Evolutionary conservation across 2,329 filamentous ascomycete genomes (phyloP).

Genomic region (Pyrenochaeta sp.): DNA sequence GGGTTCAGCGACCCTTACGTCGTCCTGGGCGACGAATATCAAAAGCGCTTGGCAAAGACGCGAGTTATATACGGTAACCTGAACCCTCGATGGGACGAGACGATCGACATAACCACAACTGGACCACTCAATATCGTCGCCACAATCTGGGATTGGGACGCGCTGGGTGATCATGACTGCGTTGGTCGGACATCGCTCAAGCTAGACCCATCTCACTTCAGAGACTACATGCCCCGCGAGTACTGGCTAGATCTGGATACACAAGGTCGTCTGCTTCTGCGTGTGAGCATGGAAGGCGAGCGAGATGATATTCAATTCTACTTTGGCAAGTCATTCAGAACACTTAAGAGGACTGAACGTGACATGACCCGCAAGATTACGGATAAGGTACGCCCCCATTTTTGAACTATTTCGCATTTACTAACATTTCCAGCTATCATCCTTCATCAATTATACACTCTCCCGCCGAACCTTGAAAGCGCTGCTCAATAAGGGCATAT

Average conservation of each 20-base stretch:
- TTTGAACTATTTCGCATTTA: neutral
- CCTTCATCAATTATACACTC: conserved; percentile 89
- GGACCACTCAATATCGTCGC: conserved; percentile 93
- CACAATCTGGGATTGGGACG: conserved; percentile 98
- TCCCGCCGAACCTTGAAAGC: conserved; percentile 81
- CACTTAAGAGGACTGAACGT: conserved; percentile 91
- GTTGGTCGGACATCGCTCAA: conserved; percentile 97
- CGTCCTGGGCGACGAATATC: conserved; percentile 95
- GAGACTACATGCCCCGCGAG: conserved; percentile 92
- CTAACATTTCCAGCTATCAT: conserved; percentile 71
- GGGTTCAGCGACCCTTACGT: conserved; percentile 97
- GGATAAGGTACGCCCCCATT: conserved; percentile 75
- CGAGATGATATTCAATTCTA: conserved; percentile 98
- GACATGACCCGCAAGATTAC: conserved; percentile 99
- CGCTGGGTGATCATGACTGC: conserved; percentile 96
- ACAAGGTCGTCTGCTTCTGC: conserved; percentile 85
- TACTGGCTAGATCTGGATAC: conserved; percentile 98
- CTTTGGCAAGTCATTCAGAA: conserved; percentile 95
- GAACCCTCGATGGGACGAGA: conserved; percentile 97
- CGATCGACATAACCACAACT: conserved; percentile 92
- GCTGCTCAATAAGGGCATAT: conserved; percentile 76
- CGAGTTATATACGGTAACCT: conserved; percentile 88
- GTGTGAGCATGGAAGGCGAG: conserved; percentile 98
- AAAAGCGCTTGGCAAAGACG: conserved; percentile 95
- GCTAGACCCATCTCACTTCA: conserved; percentile 96